Percentiles rank a stretch among this genome's conserved stretches.
Conservation (phyloP, 371 early-diverging fungal species). For the Mucor mucedo region DNA sequence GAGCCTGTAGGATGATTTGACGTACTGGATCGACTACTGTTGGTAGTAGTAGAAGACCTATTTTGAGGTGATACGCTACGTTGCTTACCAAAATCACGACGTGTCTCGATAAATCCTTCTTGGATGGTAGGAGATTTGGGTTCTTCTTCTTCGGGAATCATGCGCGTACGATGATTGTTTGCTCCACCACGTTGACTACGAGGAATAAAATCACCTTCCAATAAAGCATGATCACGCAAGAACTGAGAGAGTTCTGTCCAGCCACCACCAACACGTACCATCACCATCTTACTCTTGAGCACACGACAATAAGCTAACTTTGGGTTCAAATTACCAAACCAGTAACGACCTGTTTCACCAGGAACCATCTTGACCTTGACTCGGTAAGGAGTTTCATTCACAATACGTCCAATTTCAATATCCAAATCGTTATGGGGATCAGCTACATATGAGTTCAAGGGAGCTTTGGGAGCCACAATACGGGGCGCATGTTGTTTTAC, state of each 20-base stretch:
- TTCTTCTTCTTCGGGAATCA: constrained; percentile 25
- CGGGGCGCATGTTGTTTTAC: constrained; percentile 11
- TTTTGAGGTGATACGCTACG: not conserved
- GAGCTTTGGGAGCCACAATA: constrained; percentile 21
- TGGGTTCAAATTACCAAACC: constrained; percentile 75
- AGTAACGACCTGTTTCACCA: constrained; percentile 70
- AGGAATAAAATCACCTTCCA: constrained; percentile 53
- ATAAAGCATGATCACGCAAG: constrained; percentile 46
- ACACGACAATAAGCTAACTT: constrained; percentile 78
- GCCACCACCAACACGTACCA: constrained; percentile 81
- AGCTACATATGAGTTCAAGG: constrained; percentile 59
- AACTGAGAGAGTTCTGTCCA: constrained; percentile 74
- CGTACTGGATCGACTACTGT: constrained; percentile 4
- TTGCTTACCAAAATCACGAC: constrained; percentile 14
- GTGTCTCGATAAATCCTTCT: constrained; percentile 52
- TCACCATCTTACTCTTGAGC: constrained; percentile 69
- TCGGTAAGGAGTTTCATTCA: constrained; percentile 61
- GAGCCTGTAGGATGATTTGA: constrained; percentile 13
- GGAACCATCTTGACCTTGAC: constrained; percentile 59
- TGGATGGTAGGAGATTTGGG: constrained; percentile 35
- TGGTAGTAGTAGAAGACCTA: constrained; percentile 8
- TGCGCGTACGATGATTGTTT: constrained; percentile 1
- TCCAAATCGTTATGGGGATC: constrained; percentile 70
- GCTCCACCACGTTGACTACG: not conserved
- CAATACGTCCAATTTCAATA: constrained; percentile 74